These are phyloP conservation scores for Sarocladium strictum DNA, from an alignment of 2,329 filamentous ascomycete species.

Conservation along the genomic window DNA sequence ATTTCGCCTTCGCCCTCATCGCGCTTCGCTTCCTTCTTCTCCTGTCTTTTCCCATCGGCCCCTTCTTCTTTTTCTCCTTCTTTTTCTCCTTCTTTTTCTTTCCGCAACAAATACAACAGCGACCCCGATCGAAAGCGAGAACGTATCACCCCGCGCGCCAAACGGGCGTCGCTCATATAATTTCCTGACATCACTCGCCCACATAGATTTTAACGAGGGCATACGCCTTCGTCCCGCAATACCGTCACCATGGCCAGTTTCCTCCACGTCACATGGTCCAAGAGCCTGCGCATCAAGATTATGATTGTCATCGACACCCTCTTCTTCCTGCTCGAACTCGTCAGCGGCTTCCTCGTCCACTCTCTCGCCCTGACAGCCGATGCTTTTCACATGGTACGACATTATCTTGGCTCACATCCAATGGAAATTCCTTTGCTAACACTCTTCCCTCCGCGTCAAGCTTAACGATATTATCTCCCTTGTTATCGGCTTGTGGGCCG, in stretches of 20 bases:
- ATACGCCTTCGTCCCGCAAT: not conserved
- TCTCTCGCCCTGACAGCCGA: constrained; percentile 93
- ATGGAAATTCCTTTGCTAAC: constrained; percentile 13
- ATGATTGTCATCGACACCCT: constrained; percentile 83
- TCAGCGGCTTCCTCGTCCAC: constrained; percentile 78
- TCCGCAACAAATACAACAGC: no score
- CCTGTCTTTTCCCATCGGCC: not conserved
- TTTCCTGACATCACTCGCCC: not conserved
- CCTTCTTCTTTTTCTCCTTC: constrained; percentile 13
- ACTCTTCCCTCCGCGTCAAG: constrained; percentile 33
- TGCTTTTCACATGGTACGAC: constrained; percentile 89
- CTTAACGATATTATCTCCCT: constrained; percentile 97
- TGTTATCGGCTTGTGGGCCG: constrained; percentile 89
- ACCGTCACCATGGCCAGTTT: constrained; percentile 21
- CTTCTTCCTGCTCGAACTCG: constrained; percentile 88
- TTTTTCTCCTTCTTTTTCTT: no score
- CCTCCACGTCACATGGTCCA: constrained; percentile 74
- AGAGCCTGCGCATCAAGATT: constrained; percentile 85
- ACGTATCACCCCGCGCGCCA: not conserved
- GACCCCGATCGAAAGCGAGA: not conserved
- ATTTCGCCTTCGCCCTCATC: not conserved
- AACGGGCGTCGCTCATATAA: not conserved
- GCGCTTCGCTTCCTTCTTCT: not conserved
- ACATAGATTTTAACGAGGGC: constrained; percentile 1
- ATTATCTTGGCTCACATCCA: constrained; percentile 3